Evolutionary conservation across 2,329 filamentous ascomycete species (phyloP), one percentile per base, ranked within the genome.

Genomic region (Fonsecaea multimorphosa): DNA sequence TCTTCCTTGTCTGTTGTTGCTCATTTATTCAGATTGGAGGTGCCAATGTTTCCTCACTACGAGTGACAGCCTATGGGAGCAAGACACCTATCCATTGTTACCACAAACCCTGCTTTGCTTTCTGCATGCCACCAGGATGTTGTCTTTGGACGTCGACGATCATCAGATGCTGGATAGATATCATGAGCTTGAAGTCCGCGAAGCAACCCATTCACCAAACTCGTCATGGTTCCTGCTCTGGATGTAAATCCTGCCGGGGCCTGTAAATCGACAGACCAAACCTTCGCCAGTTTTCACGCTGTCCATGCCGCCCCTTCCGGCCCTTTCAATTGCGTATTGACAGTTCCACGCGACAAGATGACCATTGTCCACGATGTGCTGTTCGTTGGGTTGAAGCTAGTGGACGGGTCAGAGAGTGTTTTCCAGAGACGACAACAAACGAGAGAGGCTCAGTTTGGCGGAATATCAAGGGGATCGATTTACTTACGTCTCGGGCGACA

Each of bases 311-410:
- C 58, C 60, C 11, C 46, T 58, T 6, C 68, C 68, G 12, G 68
- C 68, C 60, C 58, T 66, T 46, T 70, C 68, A 22, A 70, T 65
- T 8, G 55, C 55, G 36, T 70, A 70, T 24, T 61, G 58, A 51
- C 62, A 65, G 46, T 63, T 70, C 68, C 68, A 70, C 9, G 68
- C 68, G 8, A 70, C 68, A 24, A 70, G 56, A 46, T 70, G 68
- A 16, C 65, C 65, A 19, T 66, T 70, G 52, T 70, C 68, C 32
- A 70, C 68, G 31, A 70, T 70, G 57, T 70, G 62, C 12, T 65
- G 59, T 46, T 70, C 65, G 22, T 64, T 64, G 29, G 58, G 53
- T 65, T 65, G 65, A 29, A 66, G 68, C 65, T 63, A 51, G 36
- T 34, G 49, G 12, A 31, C 14, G 34, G 22, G 55, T 53, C 31